phyloP scores from a whole-genome alignment of 768 basidiomycete species.

The Amanita thiersii region DNA sequence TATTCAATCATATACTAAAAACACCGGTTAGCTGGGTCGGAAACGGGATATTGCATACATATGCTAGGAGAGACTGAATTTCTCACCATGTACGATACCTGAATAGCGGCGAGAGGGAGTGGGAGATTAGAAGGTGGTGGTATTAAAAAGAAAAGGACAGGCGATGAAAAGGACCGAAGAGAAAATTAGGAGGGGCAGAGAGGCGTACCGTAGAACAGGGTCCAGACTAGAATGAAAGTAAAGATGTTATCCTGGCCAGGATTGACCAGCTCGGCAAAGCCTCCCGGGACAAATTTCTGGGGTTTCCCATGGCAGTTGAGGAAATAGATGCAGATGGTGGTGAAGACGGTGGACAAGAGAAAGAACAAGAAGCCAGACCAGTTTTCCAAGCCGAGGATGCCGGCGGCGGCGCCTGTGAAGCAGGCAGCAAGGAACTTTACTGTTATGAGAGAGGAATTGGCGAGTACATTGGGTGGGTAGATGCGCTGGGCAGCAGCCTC shows the following conservation, averaged over 20 bases:
- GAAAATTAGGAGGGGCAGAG: too few relatives aligned
- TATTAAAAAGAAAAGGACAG: conserved; percentile 5
- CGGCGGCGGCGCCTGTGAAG: conserved; percentile 82
- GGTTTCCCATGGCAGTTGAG: conserved; percentile 69
- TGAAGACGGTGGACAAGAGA: conserved; percentile 54
- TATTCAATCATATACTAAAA: conserved; percentile 18
- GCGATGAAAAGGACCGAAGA: conserved; percentile 8
- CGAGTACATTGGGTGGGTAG: conserved; percentile 57
- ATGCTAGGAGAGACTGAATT: background rate
- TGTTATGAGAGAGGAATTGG: conserved; percentile 51
- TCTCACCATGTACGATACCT: conserved; percentile 46
- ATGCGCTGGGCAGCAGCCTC: conserved; percentile 52
- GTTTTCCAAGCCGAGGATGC: conserved; percentile 85
- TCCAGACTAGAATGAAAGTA: conserved; percentile 91
- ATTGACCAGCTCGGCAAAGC: conserved; percentile 61
- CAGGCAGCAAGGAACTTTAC: conserved; percentile 79
- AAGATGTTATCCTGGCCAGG: conserved; percentile 88
- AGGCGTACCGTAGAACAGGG: conserved; percentile 78
- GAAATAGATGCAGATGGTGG: conserved; percentile 53
- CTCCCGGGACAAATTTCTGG: conserved; percentile 53
- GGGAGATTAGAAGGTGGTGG: background rate
- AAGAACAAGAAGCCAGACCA: conserved; percentile 79
- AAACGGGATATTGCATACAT: too few relatives aligned
- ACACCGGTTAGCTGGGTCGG: conserved; percentile 1
- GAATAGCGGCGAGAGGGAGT: background rate